Evolutionary conservation across 2,329 filamentous ascomycete genomes (phyloP).

Genomic region (Sporothrix sp.): DNA sequence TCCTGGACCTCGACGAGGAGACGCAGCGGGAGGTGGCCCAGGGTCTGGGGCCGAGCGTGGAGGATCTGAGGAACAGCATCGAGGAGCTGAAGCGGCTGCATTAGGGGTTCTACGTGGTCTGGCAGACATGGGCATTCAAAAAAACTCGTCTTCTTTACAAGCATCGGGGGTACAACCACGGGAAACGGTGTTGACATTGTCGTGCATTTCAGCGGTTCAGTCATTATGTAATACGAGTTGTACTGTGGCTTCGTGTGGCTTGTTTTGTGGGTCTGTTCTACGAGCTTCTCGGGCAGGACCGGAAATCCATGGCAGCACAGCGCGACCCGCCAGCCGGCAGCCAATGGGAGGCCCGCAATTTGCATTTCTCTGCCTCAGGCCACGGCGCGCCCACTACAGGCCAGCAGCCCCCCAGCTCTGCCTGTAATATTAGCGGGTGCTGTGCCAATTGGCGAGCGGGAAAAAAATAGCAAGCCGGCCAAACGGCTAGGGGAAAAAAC

Average conservation of each 20-base stretch:
- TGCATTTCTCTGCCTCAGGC: slow-evolving; percentile 18
- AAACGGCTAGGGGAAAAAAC: slow-evolving; percentile 32
- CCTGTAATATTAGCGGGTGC: neutral
- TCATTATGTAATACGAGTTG: too few relatives aligned
- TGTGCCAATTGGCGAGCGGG: slow-evolving; percentile 6
- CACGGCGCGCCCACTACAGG: too few relatives aligned
- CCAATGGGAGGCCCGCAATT: slow-evolving; percentile 17
- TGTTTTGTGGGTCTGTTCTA: too few relatives aligned
- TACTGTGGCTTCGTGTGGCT: neutral
- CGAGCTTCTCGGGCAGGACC: slow-evolving; percentile 16
- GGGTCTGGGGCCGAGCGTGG: slow-evolving; percentile 50
- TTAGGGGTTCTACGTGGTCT: slow-evolving; percentile 7
- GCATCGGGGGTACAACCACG: too few relatives aligned
- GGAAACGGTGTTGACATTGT: too few relatives aligned
- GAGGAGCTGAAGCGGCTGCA: slow-evolving; percentile 55
- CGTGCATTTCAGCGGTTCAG: too few relatives aligned
- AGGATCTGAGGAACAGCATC: slow-evolving; percentile 51
- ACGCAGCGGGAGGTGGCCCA: slow-evolving; percentile 43
- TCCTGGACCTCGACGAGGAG: slow-evolving; percentile 59
- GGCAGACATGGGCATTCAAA: too few relatives aligned
- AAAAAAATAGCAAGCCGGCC: slow-evolving; percentile 16
- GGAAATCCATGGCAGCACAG: slow-evolving; percentile 10
- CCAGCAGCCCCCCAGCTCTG: too few relatives aligned
- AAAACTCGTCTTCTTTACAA: too few relatives aligned
- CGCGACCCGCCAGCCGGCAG: neutral